Conservation (phyloP, 2,329 filamentous ascomycete genomes). For the Aphanocladium album region DNA sequence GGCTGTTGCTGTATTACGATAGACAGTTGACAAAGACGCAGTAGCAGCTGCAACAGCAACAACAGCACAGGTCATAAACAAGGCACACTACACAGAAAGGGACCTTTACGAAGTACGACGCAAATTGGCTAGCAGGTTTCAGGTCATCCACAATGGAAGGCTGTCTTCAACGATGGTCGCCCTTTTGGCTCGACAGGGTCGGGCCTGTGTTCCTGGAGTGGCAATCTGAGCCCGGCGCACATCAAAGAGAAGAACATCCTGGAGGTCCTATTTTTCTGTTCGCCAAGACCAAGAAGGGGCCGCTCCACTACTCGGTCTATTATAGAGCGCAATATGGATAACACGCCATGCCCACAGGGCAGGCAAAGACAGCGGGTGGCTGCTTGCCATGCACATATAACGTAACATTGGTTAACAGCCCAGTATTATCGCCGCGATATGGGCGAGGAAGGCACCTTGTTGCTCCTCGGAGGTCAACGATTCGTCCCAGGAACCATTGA, state of each 20-base stretch:
- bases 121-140: background rate
- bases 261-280: background rate
- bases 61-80: background rate
- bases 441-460: background rate
- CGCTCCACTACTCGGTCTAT: background rate
- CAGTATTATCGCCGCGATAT: background rate
- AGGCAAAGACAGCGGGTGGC: background rate
- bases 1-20: background rate
- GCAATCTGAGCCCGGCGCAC: background rate
- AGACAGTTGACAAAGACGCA: background rate
- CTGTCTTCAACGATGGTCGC: background rate
- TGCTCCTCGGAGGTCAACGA: background rate
- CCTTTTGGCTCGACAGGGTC: too few relatives aligned
- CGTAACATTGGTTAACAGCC: constrained; percentile 2
- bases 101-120: too few relatives aligned
- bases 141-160: background rate
- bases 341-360: background rate
- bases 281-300: background rate
- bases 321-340: background rate
- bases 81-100: too few relatives aligned
- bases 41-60: background rate
- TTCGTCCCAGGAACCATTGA: background rate
- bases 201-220: too few relatives aligned
- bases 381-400: background rate
- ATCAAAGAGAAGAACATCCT: background rate